Conservation (phyloP, 2,329 filamentous ascomycete genomes). For the Fusarium setosum region DNA sequence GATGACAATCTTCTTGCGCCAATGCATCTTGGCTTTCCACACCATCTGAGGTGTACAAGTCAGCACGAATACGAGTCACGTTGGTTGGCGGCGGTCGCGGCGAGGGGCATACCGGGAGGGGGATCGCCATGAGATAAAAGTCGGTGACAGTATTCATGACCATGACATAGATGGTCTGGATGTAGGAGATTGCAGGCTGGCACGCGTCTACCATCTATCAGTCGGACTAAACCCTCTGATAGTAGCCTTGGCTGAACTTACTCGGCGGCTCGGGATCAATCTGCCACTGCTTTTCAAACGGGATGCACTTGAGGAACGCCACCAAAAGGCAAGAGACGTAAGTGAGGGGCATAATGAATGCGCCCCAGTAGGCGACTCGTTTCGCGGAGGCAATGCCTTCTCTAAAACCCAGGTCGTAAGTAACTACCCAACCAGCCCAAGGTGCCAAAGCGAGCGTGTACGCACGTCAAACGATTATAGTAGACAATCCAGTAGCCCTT, state of each 20-base stretch:
- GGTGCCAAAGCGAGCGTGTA: neutral
- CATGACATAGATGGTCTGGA: conserved; percentile 16
- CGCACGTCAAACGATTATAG: conserved; percentile 8
- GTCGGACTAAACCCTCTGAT: neutral
- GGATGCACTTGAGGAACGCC: conserved; percentile 16
- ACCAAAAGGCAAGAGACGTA: conserved; percentile 16
- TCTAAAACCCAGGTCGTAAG: neutral
- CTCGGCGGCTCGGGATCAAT: conserved; percentile 14
- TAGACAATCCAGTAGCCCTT: conserved; percentile 14
- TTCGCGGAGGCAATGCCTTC: conserved; percentile 6
- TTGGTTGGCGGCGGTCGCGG: no score
- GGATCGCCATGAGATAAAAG: conserved; percentile 15
- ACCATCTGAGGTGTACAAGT: neutral
- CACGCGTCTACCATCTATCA: neutral
- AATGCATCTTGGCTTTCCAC: conserved; percentile 9
- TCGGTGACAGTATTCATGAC: conserved; percentile 12
- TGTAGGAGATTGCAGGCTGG: conserved; percentile 11
- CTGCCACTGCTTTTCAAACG: conserved; percentile 19
- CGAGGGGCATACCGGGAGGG: conserved; percentile 4
- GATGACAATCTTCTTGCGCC: conserved; percentile 14
- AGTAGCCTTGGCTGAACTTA: neutral
- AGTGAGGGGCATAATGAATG: conserved; percentile 8
- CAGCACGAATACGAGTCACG: neutral
- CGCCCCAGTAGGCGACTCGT: conserved; percentile 12
- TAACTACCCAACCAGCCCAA: neutral